These are phyloP conservation scores for Mortierella sp. DNA, from an alignment of 371 early-diverging fungal species.

Conservation along the genomic window DNA sequence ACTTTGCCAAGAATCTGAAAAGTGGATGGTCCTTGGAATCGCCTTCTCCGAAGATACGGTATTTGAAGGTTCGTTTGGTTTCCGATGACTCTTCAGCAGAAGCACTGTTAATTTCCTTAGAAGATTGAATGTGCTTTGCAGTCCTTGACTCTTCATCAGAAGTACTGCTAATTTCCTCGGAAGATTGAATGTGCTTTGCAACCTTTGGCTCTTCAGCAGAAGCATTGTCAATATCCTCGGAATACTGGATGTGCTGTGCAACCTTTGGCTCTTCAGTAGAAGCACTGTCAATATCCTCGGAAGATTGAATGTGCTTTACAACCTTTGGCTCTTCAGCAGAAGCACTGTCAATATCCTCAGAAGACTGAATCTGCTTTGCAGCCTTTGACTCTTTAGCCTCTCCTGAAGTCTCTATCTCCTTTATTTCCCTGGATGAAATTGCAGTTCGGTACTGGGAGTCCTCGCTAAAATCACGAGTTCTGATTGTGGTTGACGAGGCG, in stretches of 20 bases:
- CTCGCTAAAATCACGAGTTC: neutral
- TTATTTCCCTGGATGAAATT: neutral
- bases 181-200: no score
- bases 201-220: neutral
- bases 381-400: neutral
- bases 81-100: neutral
- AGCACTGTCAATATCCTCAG: slow-evolving; percentile 5
- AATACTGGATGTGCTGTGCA: neutral
- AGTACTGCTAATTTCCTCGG: neutral
- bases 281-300: slow-evolving; percentile 6
- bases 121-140: neutral
- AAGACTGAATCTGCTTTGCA: no score
- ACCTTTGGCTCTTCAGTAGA: neutral
- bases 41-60: slow-evolving; percentile 27
- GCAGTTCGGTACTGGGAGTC: neutral
- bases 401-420: neutral
- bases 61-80: slow-evolving; percentile 17
- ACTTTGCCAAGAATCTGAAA: slow-evolving; percentile 41
- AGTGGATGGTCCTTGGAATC: slow-evolving; percentile 32
- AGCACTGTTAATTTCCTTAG: neutral
- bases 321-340: neutral
- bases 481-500: neutral
- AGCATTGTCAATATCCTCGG: neutral
- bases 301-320: neutral
- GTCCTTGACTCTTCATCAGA: neutral